Conservation (phyloP, 2,329 filamentous ascomycete genomes). For the Neopestalotiopsis sp. region DNA sequence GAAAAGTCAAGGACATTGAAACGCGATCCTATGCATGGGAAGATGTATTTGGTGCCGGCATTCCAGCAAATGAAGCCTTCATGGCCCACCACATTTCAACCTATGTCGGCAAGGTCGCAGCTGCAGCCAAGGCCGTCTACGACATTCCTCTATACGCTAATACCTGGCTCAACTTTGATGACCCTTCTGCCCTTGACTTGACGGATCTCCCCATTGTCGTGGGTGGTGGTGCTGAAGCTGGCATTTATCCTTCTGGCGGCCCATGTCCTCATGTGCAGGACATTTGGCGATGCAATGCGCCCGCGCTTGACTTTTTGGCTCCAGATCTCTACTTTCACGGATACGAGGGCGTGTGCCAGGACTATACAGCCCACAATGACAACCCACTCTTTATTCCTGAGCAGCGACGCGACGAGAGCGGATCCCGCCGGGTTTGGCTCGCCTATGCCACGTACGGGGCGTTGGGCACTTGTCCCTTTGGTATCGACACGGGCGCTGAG, state of each 20-base stretch:
- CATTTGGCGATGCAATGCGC: slow-evolving; percentile 39
- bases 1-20: slow-evolving; percentile 20
- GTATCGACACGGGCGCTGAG: slow-evolving; percentile 41
- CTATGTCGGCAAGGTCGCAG: slow-evolving; percentile 16
- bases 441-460: slow-evolving; percentile 44
- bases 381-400: slow-evolving; percentile 49
- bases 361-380: slow-evolving; percentile 39
- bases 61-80: slow-evolving; percentile 14
- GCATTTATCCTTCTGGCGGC: slow-evolving; percentile 29
- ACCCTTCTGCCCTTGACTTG: slow-evolving; percentile 32
- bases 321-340: slow-evolving; percentile 56
- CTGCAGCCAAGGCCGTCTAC: slow-evolving; percentile 12
- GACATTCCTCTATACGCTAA: slow-evolving; percentile 18
- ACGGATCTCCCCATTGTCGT: slow-evolving; percentile 25
- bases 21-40: slow-evolving; percentile 33
- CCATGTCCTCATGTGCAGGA: slow-evolving; percentile 25
- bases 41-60: slow-evolving; percentile 35
- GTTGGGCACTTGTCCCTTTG: slow-evolving; percentile 45
- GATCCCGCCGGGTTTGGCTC: slow-evolving; percentile 37
- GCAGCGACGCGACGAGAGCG: slow-evolving; percentile 44
- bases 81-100: slow-evolving; percentile 18
- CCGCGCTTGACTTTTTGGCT: slow-evolving; percentile 46
- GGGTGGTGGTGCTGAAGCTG: slow-evolving; percentile 26
- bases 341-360: slow-evolving; percentile 43
- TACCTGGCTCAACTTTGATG: slow-evolving; percentile 19